A percentile compares a stretch with the other conserved stretches of the same genome.
Evolutionary conservation across 352 stramenopile genomes (phyloP).

Genomic region (Blastocystis sp.): DNA sequence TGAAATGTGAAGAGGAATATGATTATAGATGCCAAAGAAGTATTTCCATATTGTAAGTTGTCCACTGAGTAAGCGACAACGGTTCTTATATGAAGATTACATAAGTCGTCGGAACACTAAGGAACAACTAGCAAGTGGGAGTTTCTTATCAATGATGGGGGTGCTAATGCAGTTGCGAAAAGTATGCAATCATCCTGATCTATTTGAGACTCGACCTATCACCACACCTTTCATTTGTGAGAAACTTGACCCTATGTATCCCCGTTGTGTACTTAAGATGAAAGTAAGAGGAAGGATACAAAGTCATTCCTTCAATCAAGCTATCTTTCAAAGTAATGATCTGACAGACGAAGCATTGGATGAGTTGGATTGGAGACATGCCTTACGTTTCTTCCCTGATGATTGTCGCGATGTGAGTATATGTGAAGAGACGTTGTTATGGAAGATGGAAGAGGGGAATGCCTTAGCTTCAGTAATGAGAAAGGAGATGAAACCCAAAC

Average conservation of each 20-base stretch:
- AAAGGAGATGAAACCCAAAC: neutral
- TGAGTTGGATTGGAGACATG: neutral
- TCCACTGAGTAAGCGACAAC: neutral
- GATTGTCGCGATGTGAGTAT: neutral
- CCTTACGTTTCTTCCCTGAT: neutral
- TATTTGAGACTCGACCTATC: constrained; percentile 93
- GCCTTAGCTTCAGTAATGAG: neutral
- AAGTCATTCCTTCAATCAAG: neutral
- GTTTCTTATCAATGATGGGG: neutral
- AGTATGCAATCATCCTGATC: constrained; percentile 70
- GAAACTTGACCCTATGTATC: neutral
- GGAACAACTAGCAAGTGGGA: neutral
- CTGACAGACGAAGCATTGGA: constrained; percentile 32
- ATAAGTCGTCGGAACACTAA: neutral
- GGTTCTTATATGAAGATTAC: neutral
- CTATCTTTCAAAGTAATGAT: neutral
- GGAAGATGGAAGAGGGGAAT: neutral
- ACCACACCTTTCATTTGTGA: constrained; percentile 79
- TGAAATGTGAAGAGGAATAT: constrained; percentile 85
- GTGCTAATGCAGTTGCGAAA: constrained; percentile 18
- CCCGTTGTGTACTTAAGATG: neutral
- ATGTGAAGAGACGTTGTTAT: neutral
- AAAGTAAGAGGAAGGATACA: neutral
- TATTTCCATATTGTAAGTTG: neutral
- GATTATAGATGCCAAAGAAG: constrained; percentile 67